These are phyloP conservation scores for Draba incana DNA, from an alignment of 345 rosid species.

Conservation along the genomic window DNA sequence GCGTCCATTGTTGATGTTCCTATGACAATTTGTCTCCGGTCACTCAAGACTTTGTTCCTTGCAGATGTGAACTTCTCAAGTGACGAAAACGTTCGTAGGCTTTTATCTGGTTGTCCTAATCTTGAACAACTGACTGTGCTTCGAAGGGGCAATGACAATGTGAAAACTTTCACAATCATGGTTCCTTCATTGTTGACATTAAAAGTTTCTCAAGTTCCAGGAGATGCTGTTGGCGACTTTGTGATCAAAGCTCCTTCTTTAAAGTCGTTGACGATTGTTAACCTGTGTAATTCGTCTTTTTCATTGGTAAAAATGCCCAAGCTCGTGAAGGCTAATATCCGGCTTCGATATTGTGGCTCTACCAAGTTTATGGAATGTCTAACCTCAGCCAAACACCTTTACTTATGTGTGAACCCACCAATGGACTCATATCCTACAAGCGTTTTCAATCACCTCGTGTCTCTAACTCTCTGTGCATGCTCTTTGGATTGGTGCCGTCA, in stretches of 20 bases:
- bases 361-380: slow-evolving; percentile 8
- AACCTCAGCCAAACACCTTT: slow-evolving; percentile 16
- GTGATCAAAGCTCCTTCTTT: slow-evolving; percentile 28
- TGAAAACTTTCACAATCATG: slow-evolving; percentile 5
- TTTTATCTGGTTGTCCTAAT: slow-evolving; percentile 4
- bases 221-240: slow-evolving; percentile 5
- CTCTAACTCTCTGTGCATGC: too few species aligned
- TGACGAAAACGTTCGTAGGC: not conserved
- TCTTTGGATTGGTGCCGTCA: too few species aligned
- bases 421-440: slow-evolving; percentile 1
- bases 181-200: slow-evolving; percentile 17
- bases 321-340: slow-evolving; percentile 2
- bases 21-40: not conserved
- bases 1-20: slow-evolving; percentile 1
- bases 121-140: not conserved
- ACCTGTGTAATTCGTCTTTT: not conserved
- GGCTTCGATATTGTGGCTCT: not conserved
- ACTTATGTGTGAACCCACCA: slow-evolving; percentile 12
- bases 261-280: not conserved
- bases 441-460: not conserved
- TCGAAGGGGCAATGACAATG: not conserved
- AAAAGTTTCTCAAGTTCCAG: not conserved
- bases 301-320: slow-evolving; percentile 1
- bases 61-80: not conserved
- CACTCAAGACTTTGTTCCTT: slow-evolving; percentile 24